These are phyloP conservation scores for Quercus wislizeni DNA, from an alignment of 306 rosid species.

Conservation along the genomic window DNA sequence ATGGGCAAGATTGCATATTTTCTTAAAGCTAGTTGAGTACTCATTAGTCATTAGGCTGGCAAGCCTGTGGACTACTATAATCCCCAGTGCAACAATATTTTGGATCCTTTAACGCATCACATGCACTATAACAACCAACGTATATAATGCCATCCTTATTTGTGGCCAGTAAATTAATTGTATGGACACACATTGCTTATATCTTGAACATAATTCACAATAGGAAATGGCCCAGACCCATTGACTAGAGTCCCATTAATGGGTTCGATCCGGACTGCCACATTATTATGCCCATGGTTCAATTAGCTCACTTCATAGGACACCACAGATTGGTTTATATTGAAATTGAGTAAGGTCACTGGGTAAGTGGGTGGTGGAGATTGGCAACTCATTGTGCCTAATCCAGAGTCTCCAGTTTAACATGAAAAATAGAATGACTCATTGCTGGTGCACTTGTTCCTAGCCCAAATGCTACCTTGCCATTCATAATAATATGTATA, in stretches of 20 bases:
- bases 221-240: slow-evolving; percentile 28
- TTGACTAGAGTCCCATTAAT: slow-evolving; percentile 26
- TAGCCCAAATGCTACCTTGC: too few species aligned
- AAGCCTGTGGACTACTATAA: neutral
- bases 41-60: slow-evolving; percentile 34
- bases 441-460: neutral
- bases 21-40: slow-evolving; percentile 11
- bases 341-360: slow-evolving; percentile 21
- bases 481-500: slow-evolving; percentile 16
- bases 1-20: slow-evolving; percentile 19
- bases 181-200: slow-evolving; percentile 20
- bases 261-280: slow-evolving; percentile 23
- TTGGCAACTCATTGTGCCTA: slow-evolving; percentile 11
- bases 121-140: slow-evolving; percentile 36
- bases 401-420: slow-evolving; percentile 14
- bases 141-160: neutral
- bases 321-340: slow-evolving; percentile 17
- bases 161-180: neutral
- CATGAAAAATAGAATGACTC: slow-evolving; percentile 23
- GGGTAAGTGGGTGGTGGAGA: slow-evolving; percentile 29
- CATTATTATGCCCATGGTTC: slow-evolving; percentile 36
- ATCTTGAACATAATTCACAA: slow-evolving; percentile 18
- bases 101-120: slow-evolving; percentile 28
- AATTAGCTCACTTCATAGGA: slow-evolving; percentile 34
- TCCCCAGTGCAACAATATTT: slow-evolving; percentile 29